Conservation (phyloP, 129 eudicot genomes). For the Flaveria sonorensis region DNA sequence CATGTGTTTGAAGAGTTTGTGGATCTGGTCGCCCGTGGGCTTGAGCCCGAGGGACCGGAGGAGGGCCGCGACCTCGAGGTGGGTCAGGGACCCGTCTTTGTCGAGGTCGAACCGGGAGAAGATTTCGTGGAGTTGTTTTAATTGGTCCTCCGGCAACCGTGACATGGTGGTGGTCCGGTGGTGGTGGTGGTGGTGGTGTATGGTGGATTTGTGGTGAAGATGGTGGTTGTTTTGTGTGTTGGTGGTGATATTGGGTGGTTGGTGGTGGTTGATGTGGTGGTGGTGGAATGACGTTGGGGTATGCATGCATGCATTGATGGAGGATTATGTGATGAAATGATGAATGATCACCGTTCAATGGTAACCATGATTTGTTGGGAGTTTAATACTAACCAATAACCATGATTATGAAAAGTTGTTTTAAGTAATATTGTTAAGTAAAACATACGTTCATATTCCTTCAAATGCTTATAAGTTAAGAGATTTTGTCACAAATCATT, state of each 20-base stretch:
- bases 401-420: background rate
- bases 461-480: no score
- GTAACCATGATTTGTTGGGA: background rate
- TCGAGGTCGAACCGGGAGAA: conserved; percentile 61
- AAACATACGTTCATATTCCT: no score
- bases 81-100: conserved; percentile 60
- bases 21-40: conserved; percentile 55
- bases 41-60: conserved; percentile 62
- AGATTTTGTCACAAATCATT: no score
- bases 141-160: conserved; percentile 44
- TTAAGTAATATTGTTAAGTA: background rate
- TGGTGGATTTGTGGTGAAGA: background rate
- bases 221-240: background rate
- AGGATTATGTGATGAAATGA: conserved; percentile 21
- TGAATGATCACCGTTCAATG: conserved; percentile 23
- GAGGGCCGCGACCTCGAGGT: conserved; percentile 66
- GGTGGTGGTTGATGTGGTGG: conserved; percentile 27
- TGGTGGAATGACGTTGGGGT: conserved; percentile 17
- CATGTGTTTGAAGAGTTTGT: conserved; percentile 43
- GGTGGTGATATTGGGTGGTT: background rate
- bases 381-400: background rate
- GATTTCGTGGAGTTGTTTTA: conserved; percentile 50
- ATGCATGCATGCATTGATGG: conserved; percentile 34
- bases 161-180: conserved; percentile 23
- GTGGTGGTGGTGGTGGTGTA: background rate